A percentile compares a stretch with the other conserved stretches of the same genome.
Conservation (phyloP, 352 stramenopile genomes). For the Peronospora belbahrii region DNA sequence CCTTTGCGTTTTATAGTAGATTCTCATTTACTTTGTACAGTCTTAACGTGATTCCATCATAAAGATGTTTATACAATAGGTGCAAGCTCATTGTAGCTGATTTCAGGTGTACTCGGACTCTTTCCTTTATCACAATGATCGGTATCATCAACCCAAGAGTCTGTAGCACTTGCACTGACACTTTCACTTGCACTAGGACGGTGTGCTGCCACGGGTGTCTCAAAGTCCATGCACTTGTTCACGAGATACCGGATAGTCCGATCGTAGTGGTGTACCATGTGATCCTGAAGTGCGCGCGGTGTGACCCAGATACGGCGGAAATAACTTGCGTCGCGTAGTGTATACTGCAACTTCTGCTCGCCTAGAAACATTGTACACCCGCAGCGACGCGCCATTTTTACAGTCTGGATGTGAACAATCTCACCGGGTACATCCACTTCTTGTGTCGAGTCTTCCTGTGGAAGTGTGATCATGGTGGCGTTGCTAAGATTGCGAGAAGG, state of each 20-base stretch:
- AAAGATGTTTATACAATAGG: constrained; percentile 24
- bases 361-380: constrained; percentile 57
- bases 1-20: too few relatives aligned
- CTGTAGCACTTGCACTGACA: constrained; percentile 6
- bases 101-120: constrained; percentile 11
- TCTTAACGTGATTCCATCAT: background rate
- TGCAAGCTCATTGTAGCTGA: constrained; percentile 30
- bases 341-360: constrained; percentile 67
- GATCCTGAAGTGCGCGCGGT: constrained; percentile 48
- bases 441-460: constrained; percentile 36
- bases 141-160: constrained; percentile 26
- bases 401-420: constrained; percentile 66
- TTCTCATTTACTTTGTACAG: constrained; percentile 23
- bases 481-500: constrained; percentile 25
- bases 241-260: constrained; percentile 56
- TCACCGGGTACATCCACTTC: constrained; percentile 63
- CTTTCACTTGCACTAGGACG: constrained; percentile 13
- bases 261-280: constrained; percentile 83
- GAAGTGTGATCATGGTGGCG: constrained; percentile 31
- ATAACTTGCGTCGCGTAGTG: constrained; percentile 49
- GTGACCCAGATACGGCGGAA: constrained; percentile 69
- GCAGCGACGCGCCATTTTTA: constrained; percentile 43
- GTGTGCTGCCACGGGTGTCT: constrained; percentile 24
- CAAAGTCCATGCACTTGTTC: constrained; percentile 47
- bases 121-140: constrained; percentile 9